Conservation (phyloP, 495 filamentous ascomycete genomes). For the Neurospora hispaniola region DNA sequence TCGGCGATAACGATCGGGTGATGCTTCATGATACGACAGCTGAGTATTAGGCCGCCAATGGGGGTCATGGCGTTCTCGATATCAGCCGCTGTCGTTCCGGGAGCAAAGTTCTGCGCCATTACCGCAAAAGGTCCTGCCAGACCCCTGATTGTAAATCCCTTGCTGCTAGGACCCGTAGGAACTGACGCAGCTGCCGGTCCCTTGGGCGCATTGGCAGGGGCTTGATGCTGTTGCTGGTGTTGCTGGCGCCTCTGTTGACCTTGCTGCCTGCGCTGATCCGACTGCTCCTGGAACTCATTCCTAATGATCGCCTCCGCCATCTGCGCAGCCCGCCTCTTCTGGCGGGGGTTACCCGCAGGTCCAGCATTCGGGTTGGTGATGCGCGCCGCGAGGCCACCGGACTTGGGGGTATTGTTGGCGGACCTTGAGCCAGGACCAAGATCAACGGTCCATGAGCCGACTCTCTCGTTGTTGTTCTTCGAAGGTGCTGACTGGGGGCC, state of each 20-base stretch:
- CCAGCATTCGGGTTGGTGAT: slow-evolving; percentile 29
- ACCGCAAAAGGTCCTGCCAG: slow-evolving; percentile 74
- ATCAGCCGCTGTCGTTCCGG: slow-evolving; percentile 87
- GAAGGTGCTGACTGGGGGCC: slow-evolving; percentile 15
- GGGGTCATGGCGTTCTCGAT: slow-evolving; percentile 79
- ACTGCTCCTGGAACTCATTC: slow-evolving; percentile 23
- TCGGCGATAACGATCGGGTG: slow-evolving; percentile 77
- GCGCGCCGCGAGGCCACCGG: slow-evolving; percentile 32
- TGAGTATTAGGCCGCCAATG: slow-evolving; percentile 56
- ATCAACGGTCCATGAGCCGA: not conserved
- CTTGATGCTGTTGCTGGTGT: slow-evolving; percentile 1
- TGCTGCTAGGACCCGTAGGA: slow-evolving; percentile 3
- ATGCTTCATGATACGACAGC: slow-evolving; percentile 60
- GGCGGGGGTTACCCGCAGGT: slow-evolving; percentile 12
- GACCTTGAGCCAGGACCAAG: not conserved
- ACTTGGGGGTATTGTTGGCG: slow-evolving; percentile 21
- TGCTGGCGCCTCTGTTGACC: slow-evolving; percentile 12
- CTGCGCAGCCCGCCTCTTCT: slow-evolving; percentile 23
- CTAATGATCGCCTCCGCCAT: slow-evolving; percentile 20
- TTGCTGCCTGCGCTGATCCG: slow-evolving; percentile 15
- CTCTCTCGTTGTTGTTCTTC: not conserved
- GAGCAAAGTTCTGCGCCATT: slow-evolving; percentile 79
- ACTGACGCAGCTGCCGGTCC: not conserved
- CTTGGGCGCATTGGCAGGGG: slow-evolving; percentile 3
- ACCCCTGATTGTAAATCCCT: slow-evolving; percentile 68